Conservation (phyloP, 2,329 filamentous ascomycete genomes). For the Aphanocladium album region DNA sequence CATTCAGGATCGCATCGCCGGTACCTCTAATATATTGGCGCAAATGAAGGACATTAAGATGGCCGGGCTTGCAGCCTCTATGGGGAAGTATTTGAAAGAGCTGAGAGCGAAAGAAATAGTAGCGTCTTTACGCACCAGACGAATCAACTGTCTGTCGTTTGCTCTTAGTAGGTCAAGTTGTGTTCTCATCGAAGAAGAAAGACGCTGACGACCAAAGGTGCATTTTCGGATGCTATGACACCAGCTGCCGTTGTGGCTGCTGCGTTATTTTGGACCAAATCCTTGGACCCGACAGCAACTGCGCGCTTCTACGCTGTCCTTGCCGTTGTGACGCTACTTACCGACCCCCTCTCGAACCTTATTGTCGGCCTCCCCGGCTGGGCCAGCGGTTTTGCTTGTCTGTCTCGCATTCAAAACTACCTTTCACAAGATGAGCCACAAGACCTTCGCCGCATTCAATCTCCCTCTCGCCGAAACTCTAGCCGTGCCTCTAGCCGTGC, state of each 20-base stretch:
- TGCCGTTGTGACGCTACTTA: not conserved
- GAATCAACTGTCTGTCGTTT: not conserved
- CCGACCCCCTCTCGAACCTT: not conserved
- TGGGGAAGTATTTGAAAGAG: not conserved
- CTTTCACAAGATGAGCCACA: not conserved
- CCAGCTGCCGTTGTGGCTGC: not conserved
- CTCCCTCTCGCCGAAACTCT: too few relatives aligned
- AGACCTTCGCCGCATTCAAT: slow-evolving; percentile 2
- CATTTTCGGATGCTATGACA: not conserved
- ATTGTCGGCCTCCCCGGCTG: not conserved
- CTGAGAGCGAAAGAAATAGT: not conserved
- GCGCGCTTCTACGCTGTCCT: not conserved
- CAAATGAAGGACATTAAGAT: slow-evolving; percentile 9
- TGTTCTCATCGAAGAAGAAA: not conserved
- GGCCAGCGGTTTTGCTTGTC: not conserved
- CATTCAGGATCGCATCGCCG: not conserved
- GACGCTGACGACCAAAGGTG: not conserved
- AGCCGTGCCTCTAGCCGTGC: too few relatives aligned
- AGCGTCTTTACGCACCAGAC: not conserved
- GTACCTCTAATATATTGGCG: slow-evolving; percentile 4
- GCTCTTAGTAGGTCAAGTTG: not conserved
- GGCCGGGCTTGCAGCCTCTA: not conserved
- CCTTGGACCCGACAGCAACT: not conserved
- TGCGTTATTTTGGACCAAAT: slow-evolving; percentile 3
- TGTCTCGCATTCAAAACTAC: not conserved